Percentiles rank a stretch among this genome's conserved stretches.
phyloP scores from a whole-genome alignment of 108 stramenopile species.

The Fragilaria crotonensis region DNA sequence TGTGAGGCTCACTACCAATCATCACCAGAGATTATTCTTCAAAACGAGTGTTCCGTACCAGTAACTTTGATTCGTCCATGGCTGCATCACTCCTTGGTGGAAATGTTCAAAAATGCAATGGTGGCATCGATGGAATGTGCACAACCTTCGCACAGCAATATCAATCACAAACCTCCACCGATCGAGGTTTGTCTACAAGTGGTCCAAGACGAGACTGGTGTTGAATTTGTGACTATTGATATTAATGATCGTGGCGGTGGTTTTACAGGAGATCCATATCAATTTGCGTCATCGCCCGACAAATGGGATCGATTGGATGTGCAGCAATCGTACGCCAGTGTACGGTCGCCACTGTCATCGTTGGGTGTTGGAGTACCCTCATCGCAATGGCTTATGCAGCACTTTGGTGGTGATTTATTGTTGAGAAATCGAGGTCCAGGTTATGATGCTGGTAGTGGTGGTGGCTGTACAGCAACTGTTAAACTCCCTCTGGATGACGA shows the following conservation, averaged over 20 bases:
- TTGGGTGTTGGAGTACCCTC: constrained; percentile 68
- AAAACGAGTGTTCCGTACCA: neutral
- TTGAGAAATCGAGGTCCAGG: constrained; percentile 21
- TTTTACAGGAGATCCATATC: constrained; percentile 18
- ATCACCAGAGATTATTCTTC: constrained; percentile 32
- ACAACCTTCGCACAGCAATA: too few relatives aligned
- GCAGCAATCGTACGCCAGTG: constrained; percentile 65
- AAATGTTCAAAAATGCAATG: constrained; percentile 74
- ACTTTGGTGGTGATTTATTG: constrained; percentile 58
- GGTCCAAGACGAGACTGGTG: constrained; percentile 6
- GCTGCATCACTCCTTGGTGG: constrained; percentile 71
- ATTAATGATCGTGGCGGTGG: constrained; percentile 58
- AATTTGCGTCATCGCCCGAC: constrained; percentile 28
- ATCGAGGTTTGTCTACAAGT: neutral
- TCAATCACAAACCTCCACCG: too few relatives aligned
- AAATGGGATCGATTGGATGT: constrained; percentile 70
- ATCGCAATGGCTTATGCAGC: constrained; percentile 56
- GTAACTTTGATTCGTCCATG: constrained; percentile 67
- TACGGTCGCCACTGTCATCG: constrained; percentile 49
- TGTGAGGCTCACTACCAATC: constrained; percentile 60
- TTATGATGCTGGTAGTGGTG: neutral
- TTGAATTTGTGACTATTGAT: constrained; percentile 22
- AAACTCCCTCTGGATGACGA: neutral
- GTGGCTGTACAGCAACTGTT: neutral
- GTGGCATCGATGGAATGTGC: constrained; percentile 41